Evolutionary conservation across 768 basidiomycete species (phyloP).

Genomic region (Tylopilus intermedius): DNA sequence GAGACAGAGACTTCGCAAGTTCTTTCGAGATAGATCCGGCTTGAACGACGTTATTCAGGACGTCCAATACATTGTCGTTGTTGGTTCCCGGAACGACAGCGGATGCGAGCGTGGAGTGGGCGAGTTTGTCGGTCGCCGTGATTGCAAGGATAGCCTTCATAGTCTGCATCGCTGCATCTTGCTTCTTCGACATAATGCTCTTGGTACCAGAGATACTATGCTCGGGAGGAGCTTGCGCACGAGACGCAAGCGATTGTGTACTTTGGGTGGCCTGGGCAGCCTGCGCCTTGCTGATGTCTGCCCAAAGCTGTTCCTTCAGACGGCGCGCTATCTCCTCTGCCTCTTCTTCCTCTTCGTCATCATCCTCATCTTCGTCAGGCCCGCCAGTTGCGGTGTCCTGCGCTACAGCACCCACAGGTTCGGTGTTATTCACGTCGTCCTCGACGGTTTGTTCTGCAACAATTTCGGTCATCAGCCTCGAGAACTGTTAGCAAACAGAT

Average conservation of each 20-base stretch:
- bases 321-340: slow-evolving; percentile 71
- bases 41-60: slow-evolving; percentile 46
- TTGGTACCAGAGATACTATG: slow-evolving; percentile 11
- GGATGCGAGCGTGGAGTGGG: slow-evolving; percentile 49
- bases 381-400: slow-evolving; percentile 35
- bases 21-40: slow-evolving; percentile 48
- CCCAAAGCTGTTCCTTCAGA: slow-evolving; percentile 73
- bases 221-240: background rate
- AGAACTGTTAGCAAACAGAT: slow-evolving; percentile 1
- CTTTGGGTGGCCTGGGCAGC: slow-evolving; percentile 35
- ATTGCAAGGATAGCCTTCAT: slow-evolving; percentile 59
- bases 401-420: background rate
- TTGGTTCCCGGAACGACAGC: slow-evolving; percentile 44
- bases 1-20: slow-evolving; percentile 53
- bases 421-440: background rate
- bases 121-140: slow-evolving; percentile 51
- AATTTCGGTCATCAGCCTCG: slow-evolving; percentile 13
- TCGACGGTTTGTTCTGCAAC: slow-evolving; percentile 5
- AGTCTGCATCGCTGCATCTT: slow-evolving; percentile 58
- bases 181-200: slow-evolving; percentile 36
- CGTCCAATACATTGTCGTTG: slow-evolving; percentile 47
- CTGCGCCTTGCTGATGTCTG: slow-evolving; percentile 64
- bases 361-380: slow-evolving; percentile 42
- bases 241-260: slow-evolving; percentile 6
- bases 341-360: slow-evolving; percentile 50